Base-by-base conservation (phyloP, 192 early-diverging fungal genomes). In the Podila horticola region DNA sequence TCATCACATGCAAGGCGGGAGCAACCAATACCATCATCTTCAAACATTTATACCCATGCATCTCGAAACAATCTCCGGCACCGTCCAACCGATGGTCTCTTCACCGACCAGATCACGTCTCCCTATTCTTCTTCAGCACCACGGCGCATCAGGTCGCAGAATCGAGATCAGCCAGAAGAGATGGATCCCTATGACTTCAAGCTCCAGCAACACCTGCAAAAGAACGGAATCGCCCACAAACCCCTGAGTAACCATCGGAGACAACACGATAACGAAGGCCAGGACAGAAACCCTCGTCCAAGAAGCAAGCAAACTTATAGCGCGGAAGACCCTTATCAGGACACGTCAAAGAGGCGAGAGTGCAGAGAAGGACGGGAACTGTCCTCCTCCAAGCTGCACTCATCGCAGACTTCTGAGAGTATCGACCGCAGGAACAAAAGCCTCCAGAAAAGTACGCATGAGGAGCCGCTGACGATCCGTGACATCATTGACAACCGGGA, bases 401-500 rank as follows among this genome's bases (percentile, higher is more conserved):
- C 52, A 24, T 55, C 24, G 10, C 34, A 36, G 9, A 22, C 52
- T 24, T 55, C 20, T 55, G 6, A 24, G 22, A 11, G 24, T 26
- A 22, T 12, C 52, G 52, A 55, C 22, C 5, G 24, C 52, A 55
- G 52, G 52, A 55, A 55, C 52, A 55, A 26, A 17, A 55, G 52
- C 9, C 52, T 55, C 52, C 20, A 26, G 7, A 64, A 36, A n/a
- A 41, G 58, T 5, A 65, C 8, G 19, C 10, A 5, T 8, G 52
- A 61, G 0, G 66, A 71, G 20, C 41, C 34, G 1, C 36, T 79
- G 66, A 72, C 75, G 28, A 72, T 79, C 24, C 51, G 75, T 45
- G 70, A 72, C 22, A 71, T 79, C 22, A 19, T 72, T 13, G 70
- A 79, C 60, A 79, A 65, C 33, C 12, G 67, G 28, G 70, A 79